Evolutionary conservation across 805 yeast genomes (phyloP).

Genomic region (Barnettozyma californica): DNA sequence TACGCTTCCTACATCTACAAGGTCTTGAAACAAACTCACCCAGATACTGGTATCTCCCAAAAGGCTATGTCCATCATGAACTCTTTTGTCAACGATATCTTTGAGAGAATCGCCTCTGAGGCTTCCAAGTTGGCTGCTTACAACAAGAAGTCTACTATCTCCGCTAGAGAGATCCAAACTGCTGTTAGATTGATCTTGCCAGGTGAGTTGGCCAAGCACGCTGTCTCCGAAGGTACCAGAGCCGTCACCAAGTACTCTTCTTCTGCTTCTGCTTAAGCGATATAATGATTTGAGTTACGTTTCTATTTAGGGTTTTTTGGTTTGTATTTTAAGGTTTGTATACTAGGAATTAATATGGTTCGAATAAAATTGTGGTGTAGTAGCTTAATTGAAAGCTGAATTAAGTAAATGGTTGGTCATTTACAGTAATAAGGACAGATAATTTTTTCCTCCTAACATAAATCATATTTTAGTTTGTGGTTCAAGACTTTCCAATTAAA

Average conservation of each 20-base stretch:
- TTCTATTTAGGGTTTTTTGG: slow-evolving; percentile 25
- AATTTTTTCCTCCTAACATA: no score
- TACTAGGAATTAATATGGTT: slow-evolving; percentile 29
- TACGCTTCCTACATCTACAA: slow-evolving; percentile 97
- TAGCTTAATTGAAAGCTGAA: no score
- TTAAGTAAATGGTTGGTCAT: no score
- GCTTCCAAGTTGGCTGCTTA: slow-evolving; percentile 98
- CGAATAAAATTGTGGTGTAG: slow-evolving; percentile 4
- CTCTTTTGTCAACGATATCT: slow-evolving; percentile 96
- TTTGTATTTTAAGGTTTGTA: slow-evolving; percentile 23
- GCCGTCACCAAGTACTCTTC: slow-evolving; percentile 96
- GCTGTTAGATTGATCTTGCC: slow-evolving; percentile 97
- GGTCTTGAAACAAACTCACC: slow-evolving; percentile 96
- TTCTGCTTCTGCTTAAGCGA: slow-evolving; percentile 35
- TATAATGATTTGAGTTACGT: slow-evolving; percentile 6
- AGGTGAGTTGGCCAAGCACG: slow-evolving; percentile 98
- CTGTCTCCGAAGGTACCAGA: slow-evolving; percentile 98
- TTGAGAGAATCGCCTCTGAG: slow-evolving; percentile 96
- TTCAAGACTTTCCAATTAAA: no score
- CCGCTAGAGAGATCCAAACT: slow-evolving; percentile 98
- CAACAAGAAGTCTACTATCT: slow-evolving; percentile 96
- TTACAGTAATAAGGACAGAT: no score
- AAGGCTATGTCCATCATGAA: slow-evolving; percentile 98
- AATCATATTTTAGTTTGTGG: no score
- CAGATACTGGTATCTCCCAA: slow-evolving; percentile 98